Base-by-base conservation (phyloP, 1,284 basidiomycete species). In the Moesziomyces aphidis region DNA sequence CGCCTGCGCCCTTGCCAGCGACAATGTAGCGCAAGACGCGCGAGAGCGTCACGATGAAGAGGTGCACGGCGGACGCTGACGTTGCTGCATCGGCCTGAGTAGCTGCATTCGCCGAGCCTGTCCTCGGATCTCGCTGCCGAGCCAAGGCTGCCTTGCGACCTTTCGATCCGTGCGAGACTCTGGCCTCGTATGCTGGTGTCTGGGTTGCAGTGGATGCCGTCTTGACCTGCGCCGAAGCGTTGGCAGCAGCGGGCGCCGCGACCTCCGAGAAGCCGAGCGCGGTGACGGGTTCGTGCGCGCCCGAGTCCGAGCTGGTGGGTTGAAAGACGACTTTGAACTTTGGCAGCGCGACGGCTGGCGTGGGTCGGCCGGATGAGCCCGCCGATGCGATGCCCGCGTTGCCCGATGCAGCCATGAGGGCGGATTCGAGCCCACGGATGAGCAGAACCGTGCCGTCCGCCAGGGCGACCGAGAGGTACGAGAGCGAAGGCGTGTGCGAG, bases 401-500 rank as follows among this genome's bases (percentile, higher is more conserved):
- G 4, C 68, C 56, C 1, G 77, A 59, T 9, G 83, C 77, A 19
- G 81, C 62, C 13, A 90, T 89, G 23, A 95, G 88, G 0, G 93
- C 93, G 82, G 96, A 93, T 80, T 95, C 91, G 42, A 98, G 88
- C 78, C 97, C 93, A 5, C 93, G 90, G 82, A 95, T 95, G 21
- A 97, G 88, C 6, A 97, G 88, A 7, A 97, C 94, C 0, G 93
- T 93, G n/a, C 96, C 96, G 81, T 98, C 95, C 1, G 91, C 94
- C 11, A 98, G 89, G 9, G 94, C 96, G 45, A 97, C 89, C 5
- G 95, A 92, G 21, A 99, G 89, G 85, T 95, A 92, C 1, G 92
- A 90, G 1, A 97, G 88, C n/a, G 89, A 89, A 7, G 90, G 86
- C 0, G 95, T 93, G 26, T 95, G 87, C 0, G 95, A 92, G 13